Percentiles rank a stretch among this genome's conserved stretches.
These are phyloP conservation scores for Mycena sanguinolenta DNA, from an alignment of 768 basidiomycete genomes.

Conservation along the genomic window DNA sequence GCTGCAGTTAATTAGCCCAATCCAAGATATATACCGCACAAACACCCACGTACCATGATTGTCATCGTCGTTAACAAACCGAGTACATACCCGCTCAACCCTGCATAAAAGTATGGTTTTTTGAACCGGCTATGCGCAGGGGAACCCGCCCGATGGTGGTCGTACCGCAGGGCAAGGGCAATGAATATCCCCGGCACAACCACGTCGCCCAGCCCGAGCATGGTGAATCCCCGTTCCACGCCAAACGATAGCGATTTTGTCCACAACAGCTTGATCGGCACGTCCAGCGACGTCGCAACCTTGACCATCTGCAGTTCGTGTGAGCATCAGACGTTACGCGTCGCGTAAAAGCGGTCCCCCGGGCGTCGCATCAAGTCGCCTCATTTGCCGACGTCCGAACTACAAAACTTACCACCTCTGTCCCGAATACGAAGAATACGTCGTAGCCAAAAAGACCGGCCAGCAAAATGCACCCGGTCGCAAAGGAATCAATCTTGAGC, in stretches of 20 bases:
- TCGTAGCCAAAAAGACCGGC: slow-evolving; percentile 93
- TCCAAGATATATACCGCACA: background rate
- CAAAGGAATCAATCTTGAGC: slow-evolving; percentile 90
- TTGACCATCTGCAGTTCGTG: slow-evolving; percentile 80
- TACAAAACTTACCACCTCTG: slow-evolving; percentile 74
- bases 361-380: background rate
- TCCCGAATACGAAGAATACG: slow-evolving; percentile 95
- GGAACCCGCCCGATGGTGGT: slow-evolving; percentile 61
- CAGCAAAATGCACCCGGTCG: slow-evolving; percentile 86
- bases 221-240: slow-evolving; percentile 74
- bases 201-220: slow-evolving; percentile 95
- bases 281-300: slow-evolving; percentile 90
- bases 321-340: slow-evolving; percentile 9
- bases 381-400: slow-evolving; percentile 16
- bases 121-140: slow-evolving; percentile 54
- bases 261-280: slow-evolving; percentile 94
- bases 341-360: background rate
- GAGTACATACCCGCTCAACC: slow-evolving; percentile 76
- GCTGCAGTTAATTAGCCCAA: slow-evolving; percentile 42
- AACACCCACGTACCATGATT: slow-evolving; percentile 74
- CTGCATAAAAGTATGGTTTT: slow-evolving; percentile 84
- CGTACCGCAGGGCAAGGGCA: slow-evolving; percentile 89
- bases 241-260: slow-evolving; percentile 73
- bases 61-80: slow-evolving; percentile 84
- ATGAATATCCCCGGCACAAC: slow-evolving; percentile 78